Percentiles rank a stretch among this genome's conserved stretches.
Conservation (phyloP, 225 moss, liverwort and hornwort genomes). For the Lunularia cruciata region DNA sequence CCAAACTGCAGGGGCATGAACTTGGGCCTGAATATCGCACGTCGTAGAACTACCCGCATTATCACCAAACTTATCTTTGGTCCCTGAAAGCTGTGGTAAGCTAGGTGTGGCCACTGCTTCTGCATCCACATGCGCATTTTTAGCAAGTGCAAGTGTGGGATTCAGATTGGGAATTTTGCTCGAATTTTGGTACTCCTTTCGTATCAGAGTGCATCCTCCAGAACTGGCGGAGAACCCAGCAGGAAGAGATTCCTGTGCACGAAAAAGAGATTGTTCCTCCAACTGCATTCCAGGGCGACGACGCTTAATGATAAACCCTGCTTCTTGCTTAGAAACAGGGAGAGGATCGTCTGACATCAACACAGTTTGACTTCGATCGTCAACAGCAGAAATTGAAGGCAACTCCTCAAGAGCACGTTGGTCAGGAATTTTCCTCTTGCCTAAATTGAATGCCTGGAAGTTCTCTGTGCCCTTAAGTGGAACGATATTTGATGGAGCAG, state of each 20-base stretch:
- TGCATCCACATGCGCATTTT: neutral
- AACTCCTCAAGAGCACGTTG: neutral
- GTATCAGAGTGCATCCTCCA: constrained; percentile 27
- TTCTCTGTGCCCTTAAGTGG: neutral
- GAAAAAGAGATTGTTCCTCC: neutral
- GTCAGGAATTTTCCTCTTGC: constrained; percentile 7
- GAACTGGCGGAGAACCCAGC: constrained; percentile 35
- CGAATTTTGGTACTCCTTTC: constrained; percentile 11
- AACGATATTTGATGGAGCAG: neutral
- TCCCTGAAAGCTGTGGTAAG: neutral
- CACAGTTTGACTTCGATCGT: neutral
- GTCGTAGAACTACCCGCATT: neutral
- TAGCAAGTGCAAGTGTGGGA: neutral
- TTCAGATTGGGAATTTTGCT: neutral
- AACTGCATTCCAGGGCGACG: constrained; percentile 32
- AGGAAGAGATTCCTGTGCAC: constrained; percentile 19
- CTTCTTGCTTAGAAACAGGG: constrained; percentile 15
- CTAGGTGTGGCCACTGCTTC: no score
- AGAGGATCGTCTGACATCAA: neutral
- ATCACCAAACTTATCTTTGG: neutral
- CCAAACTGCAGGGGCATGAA: neutral
- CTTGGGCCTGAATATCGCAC: neutral
- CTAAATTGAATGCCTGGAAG: neutral
- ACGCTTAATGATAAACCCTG: constrained; percentile 36
- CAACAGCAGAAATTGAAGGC: neutral